Percentiles rank a stretch among this genome's conserved stretches.
Conservation (phyloP, 176 grass and related monocot genomes). For the Rhynchospora pubera region DNA sequence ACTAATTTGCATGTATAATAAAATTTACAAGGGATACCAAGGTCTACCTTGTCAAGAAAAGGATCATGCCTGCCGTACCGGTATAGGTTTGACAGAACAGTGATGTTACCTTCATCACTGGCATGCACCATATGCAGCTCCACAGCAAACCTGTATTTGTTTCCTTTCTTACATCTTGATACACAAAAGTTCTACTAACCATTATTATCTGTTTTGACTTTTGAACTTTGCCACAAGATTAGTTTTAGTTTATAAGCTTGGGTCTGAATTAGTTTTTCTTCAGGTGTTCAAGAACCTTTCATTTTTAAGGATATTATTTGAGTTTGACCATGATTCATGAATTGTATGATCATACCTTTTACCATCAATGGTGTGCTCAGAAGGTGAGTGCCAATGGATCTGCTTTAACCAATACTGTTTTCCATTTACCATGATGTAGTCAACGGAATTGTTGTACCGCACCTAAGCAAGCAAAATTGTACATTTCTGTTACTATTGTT, state of each 20-base stretch:
- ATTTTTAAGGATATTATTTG: neutral
- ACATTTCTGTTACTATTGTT: neutral
- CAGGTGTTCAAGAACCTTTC: neutral
- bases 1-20: neutral
- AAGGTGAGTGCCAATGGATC: conserved; percentile 82
- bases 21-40: neutral
- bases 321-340: neutral
- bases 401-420: conserved; percentile 48
- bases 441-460: conserved; percentile 36
- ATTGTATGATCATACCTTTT: conserved; percentile 37
- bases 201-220: too few relatives aligned
- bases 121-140: conserved; percentile 83
- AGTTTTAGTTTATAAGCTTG: neutral
- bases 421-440: conserved; percentile 35
- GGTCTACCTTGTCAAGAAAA: conserved; percentile 53
- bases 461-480: conserved; percentile 31
- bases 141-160: conserved; percentile 36
- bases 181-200: neutral
- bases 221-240: neutral
- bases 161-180: neutral
- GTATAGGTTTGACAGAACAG: conserved; percentile 52
- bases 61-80: conserved; percentile 40
- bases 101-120: conserved; percentile 40
- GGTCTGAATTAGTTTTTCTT: neutral
- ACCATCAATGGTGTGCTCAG: conserved; percentile 59